Percentiles rank a stretch among this genome's conserved stretches.
Evolutionary conservation across 75 land plant genomes (phyloP).

Genomic region (Pseudotsuga menziesii): DNA sequence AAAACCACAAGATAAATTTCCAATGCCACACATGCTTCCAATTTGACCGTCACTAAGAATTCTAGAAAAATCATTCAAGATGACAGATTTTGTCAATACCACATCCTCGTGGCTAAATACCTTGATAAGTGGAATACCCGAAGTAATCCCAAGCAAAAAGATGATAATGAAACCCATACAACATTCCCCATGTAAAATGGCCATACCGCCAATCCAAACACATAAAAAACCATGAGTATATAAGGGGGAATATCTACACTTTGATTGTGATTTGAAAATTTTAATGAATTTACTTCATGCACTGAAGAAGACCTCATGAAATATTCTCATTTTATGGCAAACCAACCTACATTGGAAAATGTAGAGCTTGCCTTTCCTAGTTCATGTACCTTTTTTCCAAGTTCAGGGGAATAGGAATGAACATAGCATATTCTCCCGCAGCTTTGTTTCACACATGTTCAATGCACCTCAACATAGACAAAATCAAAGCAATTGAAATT

Average conservation of each 20-base stretch:
- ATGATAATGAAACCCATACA: slow-evolving; percentile 3
- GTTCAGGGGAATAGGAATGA: neutral
- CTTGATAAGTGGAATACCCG: neutral
- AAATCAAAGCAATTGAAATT: neutral
- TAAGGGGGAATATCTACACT: neutral
- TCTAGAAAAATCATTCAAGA: neutral
- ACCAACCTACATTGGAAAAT: neutral
- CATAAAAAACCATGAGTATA: slow-evolving; percentile 11
- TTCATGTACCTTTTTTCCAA: neutral
- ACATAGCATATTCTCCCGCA: neutral
- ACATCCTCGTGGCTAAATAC: neutral
- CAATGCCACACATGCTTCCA: neutral
- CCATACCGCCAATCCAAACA: slow-evolving; percentile 5
- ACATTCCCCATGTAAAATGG: slow-evolving; percentile 11
- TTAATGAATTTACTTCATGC: neutral
- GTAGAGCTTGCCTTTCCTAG: neutral
- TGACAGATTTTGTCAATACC: slow-evolving; percentile 4
- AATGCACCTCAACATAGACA: neutral
- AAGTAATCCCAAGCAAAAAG: neutral
- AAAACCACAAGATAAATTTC: slow-evolving; percentile 4
- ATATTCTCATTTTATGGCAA: neutral
- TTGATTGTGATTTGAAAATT: neutral
- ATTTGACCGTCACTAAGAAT: neutral
- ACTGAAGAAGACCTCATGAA: neutral
- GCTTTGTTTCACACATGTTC: neutral